Evolutionary conservation across 23 red algal genomes (phyloP).

Genomic region (Chondrus crispus): DNA sequence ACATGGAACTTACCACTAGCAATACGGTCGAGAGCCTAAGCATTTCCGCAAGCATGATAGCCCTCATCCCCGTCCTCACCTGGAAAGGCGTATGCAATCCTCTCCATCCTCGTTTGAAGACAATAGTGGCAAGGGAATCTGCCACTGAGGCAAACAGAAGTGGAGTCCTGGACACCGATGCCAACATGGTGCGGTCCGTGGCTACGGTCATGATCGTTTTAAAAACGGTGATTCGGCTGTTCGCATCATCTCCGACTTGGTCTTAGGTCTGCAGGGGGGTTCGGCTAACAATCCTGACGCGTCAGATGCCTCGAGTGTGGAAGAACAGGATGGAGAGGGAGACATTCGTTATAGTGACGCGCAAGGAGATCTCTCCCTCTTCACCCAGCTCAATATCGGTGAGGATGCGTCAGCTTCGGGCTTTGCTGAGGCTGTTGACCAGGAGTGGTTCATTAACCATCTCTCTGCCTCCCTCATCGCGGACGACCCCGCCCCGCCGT

Average conservation of each 20-base stretch:
- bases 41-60: too few relatives aligned
- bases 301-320: too few relatives aligned
- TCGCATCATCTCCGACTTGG: too few relatives aligned
- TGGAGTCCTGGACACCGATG: conserved; percentile 22
- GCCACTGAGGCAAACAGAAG: not conserved
- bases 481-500: not conserved
- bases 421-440: not conserved
- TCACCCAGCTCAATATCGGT: not conserved
- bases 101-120: conserved; percentile 32
- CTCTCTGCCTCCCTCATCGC: not conserved
- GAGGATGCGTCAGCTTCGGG: not conserved
- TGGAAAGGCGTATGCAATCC: too few relatives aligned
- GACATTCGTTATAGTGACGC: too few relatives aligned
- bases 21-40: too few relatives aligned
- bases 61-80: too few relatives aligned
- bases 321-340: too few relatives aligned
- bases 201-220: conserved; percentile 1
- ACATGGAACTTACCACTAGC: not conserved
- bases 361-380: not conserved
- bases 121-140: not conserved
- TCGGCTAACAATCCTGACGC: too few relatives aligned
- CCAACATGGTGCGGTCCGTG: not conserved
- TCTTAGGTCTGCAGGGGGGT: too few relatives aligned
- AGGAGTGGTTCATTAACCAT: conserved; percentile 40
- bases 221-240: too few relatives aligned